These are phyloP conservation scores for Amylocarpus encephaloides DNA, from an alignment of 2,329 filamentous ascomycete genomes.

Conservation along the genomic window DNA sequence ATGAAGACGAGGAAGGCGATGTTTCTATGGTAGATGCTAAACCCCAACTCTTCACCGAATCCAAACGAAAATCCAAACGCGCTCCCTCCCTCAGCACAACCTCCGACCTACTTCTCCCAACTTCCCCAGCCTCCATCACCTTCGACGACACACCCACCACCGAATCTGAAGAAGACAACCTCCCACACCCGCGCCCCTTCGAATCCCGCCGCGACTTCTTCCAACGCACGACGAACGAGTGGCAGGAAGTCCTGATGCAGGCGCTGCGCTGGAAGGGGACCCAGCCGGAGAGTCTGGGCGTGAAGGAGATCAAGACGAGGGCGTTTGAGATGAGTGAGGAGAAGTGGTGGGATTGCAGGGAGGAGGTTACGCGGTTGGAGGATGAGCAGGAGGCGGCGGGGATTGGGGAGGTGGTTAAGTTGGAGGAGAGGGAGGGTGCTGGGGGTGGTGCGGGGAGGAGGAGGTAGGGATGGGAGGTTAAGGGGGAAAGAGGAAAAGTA, in stretches of 20 bases:
- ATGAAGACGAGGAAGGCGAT: conserved; percentile 41
- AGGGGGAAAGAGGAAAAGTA: not conserved
- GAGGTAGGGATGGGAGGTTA: conserved; percentile 17
- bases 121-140: conserved; percentile 39
- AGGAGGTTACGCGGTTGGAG: conserved; percentile 85
- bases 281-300: conserved; percentile 58
- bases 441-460: conserved; percentile 27
- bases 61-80: conserved; percentile 47
- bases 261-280: conserved; percentile 62
- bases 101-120: conserved; percentile 36
- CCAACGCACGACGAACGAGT: conserved; percentile 75
- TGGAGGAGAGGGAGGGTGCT: conserved; percentile 64
- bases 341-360: conserved; percentile 98
- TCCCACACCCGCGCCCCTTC: conserved; percentile 47
- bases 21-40: conserved; percentile 31
- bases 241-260: conserved; percentile 82
- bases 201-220: conserved; percentile 92
- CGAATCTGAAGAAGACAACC: conserved; percentile 25
- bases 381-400: conserved; percentile 85
- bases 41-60: conserved; percentile 35
- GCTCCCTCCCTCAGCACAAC: conserved; percentile 35
- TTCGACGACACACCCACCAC: conserved; percentile 45
- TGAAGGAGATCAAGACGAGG: conserved; percentile 89
- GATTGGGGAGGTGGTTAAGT: conserved; percentile 87
- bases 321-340: conserved; percentile 89